Base-by-base conservation (phyloP, 2,329 filamentous ascomycete species). In the Diaporthe velutina region DNA sequence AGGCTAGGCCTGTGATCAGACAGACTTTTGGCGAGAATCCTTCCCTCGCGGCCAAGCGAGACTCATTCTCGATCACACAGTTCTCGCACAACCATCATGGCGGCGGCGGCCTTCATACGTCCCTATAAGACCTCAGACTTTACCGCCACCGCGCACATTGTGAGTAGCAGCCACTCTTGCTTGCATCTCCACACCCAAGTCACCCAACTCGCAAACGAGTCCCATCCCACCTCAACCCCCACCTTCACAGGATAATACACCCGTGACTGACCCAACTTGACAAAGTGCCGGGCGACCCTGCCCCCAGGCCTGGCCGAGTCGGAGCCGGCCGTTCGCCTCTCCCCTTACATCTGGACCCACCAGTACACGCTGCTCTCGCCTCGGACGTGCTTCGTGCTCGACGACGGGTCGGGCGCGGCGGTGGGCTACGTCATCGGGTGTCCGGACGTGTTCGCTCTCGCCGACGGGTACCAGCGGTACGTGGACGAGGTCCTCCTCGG, bases 321-420 rank as follows among this genome's bases (percentile, higher is more conserved):
- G 38, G 79, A 82, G 48, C 78, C 78, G 15, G 83, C 82, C 7
- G 76, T 77, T 61, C 81, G 81, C 25, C 81, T 87, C 40, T 83
- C 86, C 19, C 86, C 87, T 1, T 88, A 89, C 80, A 77, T 89
- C 78, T 89, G 87, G 87, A 87, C 86, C 12, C 86, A 88, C 78
- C 87, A 84, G 50, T 88, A 86, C 83, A 87, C 86, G 22, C 81
- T 84, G 77, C 85, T 88, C 74, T 86, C 82, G 12, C 86, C 87
- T 0, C 54, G 76, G 15, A 85, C 84, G 19, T 87, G 86, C 82
- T 85, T 86, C 79, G 84, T 89, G 15, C 83, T 89, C 19, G 87
- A 88, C 79, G 85, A 88, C 78, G 87, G 86, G 55, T 57, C 77
- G 5, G 87, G 86, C 4, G 76, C 64, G 10, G 84, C 82, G 1